phyloP scores from a whole-genome alignment of 306 rosid genomes.

The Heteromeles arbutifolia region DNA sequence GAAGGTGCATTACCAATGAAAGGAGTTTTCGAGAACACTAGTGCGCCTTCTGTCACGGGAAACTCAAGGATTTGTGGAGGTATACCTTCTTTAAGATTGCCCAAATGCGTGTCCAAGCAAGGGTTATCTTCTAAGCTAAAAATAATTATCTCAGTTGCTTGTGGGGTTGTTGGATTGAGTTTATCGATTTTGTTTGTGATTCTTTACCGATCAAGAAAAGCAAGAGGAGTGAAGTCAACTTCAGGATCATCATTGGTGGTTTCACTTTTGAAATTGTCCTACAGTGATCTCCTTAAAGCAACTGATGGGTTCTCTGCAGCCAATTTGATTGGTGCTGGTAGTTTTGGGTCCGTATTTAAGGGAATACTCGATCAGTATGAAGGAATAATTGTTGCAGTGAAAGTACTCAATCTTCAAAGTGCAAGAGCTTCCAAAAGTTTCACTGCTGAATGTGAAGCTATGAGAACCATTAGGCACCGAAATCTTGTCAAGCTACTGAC shows the following conservation, averaged over 20 bases:
- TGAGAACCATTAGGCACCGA: constrained; percentile 14
- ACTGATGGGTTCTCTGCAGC: constrained; percentile 9
- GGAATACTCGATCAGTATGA: constrained; percentile 6
- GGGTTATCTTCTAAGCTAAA: background rate
- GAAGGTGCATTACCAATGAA: constrained; percentile 13
- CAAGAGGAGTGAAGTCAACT: background rate
- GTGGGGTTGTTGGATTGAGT: background rate
- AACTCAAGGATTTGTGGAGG: constrained; percentile 16
- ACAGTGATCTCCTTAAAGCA: constrained; percentile 11
- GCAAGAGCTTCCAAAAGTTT: constrained; percentile 1
- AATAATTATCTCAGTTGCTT: background rate
- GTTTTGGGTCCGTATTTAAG: constrained; percentile 6
- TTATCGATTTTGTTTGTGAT: background rate
- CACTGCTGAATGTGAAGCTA: constrained; percentile 21
- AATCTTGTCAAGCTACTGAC: constrained; percentile 16
- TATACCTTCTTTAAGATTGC: constrained; percentile 4
- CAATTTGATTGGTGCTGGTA: constrained; percentile 17
- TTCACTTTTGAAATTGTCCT: constrained; percentile 12
- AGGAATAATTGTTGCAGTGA: constrained; percentile 10
- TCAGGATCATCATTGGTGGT: background rate
- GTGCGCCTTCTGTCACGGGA: constrained; percentile 10
- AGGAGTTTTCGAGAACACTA: constrained; percentile 21
- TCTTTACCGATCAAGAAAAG: background rate
- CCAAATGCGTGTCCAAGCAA: background rate
- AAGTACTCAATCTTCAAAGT: no score